A percentile compares a stretch with the other conserved stretches of the same genome.
Evolutionary conservation across 2,329 filamentous ascomycete species (phyloP).

Genomic region (Aspergillus sp.): DNA sequence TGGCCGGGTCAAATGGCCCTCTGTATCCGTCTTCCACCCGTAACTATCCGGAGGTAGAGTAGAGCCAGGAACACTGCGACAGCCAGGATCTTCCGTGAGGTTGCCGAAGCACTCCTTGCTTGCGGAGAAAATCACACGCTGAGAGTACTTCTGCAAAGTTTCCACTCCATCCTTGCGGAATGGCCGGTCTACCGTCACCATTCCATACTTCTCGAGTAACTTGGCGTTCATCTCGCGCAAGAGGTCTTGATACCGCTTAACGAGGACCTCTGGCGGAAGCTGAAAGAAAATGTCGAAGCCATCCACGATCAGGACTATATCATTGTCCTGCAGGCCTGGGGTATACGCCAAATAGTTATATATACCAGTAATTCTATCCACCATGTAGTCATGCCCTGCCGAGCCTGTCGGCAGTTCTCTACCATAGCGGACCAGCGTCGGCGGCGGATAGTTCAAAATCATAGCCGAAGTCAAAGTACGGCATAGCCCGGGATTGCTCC

Average conservation of each 20-base stretch:
- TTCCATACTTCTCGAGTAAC: constrained; percentile 52
- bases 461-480: constrained; percentile 58
- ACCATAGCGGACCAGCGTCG: constrained; percentile 53
- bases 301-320: constrained; percentile 65
- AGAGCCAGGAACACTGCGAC: constrained; percentile 54
- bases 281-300: constrained; percentile 66
- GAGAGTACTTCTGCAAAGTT: constrained; percentile 45
- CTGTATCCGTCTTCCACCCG: constrained; percentile 43
- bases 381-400: constrained; percentile 43
- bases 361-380: constrained; percentile 48
- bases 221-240: constrained; percentile 55
- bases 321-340: constrained; percentile 54
- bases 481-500: constrained; percentile 54
- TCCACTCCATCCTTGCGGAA: constrained; percentile 21
- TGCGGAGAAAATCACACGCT: constrained; percentile 57
- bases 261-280: constrained; percentile 62
- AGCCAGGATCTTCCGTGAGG: constrained; percentile 47
- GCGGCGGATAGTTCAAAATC: constrained; percentile 60
- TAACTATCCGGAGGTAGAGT: constrained; percentile 52
- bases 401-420: constrained; percentile 25
- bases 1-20: constrained; percentile 44
- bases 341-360: constrained; percentile 50
- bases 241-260: constrained; percentile 61
- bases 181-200: constrained; percentile 22
- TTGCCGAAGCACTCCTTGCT: constrained; percentile 54